Conservation (phyloP, 2,329 filamentous ascomycete genomes). For the Escovopsis weberi region DNA sequence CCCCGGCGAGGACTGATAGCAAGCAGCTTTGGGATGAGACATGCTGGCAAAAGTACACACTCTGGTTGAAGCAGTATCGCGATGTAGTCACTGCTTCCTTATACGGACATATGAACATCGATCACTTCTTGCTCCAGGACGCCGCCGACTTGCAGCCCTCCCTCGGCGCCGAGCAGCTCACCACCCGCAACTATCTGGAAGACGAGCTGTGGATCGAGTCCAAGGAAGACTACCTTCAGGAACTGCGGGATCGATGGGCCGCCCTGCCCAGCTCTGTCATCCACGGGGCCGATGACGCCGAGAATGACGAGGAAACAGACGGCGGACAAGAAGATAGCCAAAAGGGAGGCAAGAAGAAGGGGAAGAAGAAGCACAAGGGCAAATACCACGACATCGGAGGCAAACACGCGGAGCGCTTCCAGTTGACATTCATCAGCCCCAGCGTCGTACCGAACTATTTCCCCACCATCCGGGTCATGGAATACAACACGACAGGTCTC, state of each 20-base stretch:
- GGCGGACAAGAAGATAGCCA: conserved; percentile 10
- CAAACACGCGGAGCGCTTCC: conserved; percentile 71
- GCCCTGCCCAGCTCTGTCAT: conserved; percentile 46
- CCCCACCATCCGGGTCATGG: conserved; percentile 75
- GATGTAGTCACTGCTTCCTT: conserved; percentile 70
- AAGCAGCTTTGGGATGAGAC: conserved; percentile 92
- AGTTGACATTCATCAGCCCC: conserved; percentile 64
- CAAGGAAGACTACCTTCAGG: conserved; percentile 57
- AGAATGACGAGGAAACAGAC: conserved; percentile 10
- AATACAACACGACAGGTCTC: conserved; percentile 73
- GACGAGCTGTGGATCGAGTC: conserved; percentile 47
- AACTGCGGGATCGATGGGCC: conserved; percentile 65
- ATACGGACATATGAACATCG: conserved; percentile 97
- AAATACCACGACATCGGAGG: conserved; percentile 53
- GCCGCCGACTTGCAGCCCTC: conserved; percentile 57
- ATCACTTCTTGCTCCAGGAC: conserved; percentile 91
- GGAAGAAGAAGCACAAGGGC: conserved; percentile 33
- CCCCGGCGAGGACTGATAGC: conserved; percentile 69
- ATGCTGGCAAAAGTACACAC: conserved; percentile 93
- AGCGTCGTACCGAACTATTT: conserved; percentile 91
- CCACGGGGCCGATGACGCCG: conserved; percentile 8
- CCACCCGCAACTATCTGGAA: conserved; percentile 19
- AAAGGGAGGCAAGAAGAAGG: conserved; percentile 20
- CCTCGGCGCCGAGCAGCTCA: conserved; percentile 19
- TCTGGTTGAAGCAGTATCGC: conserved; percentile 82